A percentile compares a stretch with the other conserved stretches of the same genome.
phyloP scores from a whole-genome alignment of 306 rosid genomes.

The Begonia peltatifolia region DNA sequence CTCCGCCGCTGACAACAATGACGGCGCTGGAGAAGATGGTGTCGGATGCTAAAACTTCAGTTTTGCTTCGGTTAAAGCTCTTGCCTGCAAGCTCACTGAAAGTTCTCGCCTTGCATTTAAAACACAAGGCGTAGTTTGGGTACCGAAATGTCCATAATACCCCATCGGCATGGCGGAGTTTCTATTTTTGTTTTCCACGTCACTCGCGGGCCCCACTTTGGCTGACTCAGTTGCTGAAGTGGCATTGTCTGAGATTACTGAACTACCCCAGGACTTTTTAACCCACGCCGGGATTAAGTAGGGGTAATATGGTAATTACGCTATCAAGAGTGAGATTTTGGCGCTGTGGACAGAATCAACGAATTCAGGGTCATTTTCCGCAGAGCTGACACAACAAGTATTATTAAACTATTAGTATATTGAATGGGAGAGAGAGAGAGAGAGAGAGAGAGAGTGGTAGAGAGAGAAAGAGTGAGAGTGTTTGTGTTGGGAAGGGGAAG shows the following conservation, averaged over 20 bases:
- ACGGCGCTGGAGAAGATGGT: background rate
- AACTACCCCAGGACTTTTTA: background rate
- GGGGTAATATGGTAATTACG: slow-evolving; percentile 4
- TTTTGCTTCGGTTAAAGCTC: background rate
- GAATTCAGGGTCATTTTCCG: slow-evolving; percentile 42
- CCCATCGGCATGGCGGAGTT: background rate
- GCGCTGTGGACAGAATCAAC: slow-evolving; percentile 32
- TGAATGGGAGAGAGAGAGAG: slow-evolving; percentile 4
- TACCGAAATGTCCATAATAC: background rate
- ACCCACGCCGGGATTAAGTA: background rate
- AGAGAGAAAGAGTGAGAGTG: slow-evolving; percentile 1
- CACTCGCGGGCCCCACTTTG: background rate
- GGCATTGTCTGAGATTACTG: background rate
- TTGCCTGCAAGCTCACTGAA: background rate
- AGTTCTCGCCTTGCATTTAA: background rate
- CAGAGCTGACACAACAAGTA: no score
- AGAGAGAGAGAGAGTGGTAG: slow-evolving; percentile 14
- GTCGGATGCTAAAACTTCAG: background rate
- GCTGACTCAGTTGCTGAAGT: background rate
- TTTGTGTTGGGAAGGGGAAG: slow-evolving; percentile 23
- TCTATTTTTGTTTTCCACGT: background rate
- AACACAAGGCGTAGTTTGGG: no score
- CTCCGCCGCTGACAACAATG: background rate
- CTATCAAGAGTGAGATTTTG: slow-evolving; percentile 5
- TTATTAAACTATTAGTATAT: no score